Conservation (phyloP, 192 early-diverging fungal species). For the Podila epicladia region DNA sequence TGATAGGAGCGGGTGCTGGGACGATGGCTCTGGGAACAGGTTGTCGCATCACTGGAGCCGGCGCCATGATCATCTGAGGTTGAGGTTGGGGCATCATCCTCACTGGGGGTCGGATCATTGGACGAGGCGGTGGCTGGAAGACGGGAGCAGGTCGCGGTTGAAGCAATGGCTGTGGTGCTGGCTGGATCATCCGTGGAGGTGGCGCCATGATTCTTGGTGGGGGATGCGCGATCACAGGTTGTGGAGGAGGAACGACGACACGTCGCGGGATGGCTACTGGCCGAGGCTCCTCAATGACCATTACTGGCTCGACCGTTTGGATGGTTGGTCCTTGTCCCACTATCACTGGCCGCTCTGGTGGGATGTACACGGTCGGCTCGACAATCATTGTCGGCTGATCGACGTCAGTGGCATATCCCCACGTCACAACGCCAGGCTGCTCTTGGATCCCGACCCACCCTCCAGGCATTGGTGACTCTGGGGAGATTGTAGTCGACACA, state of each 20-base stretch:
- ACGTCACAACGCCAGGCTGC: slow-evolving; percentile 22
- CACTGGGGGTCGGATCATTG: slow-evolving; percentile 6
- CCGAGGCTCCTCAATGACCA: background rate
- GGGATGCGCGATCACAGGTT: background rate
- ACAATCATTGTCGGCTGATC: slow-evolving; percentile 7
- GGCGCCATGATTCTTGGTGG: slow-evolving; percentile 3
- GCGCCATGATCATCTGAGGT: slow-evolving; percentile 5
- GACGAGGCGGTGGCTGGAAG: background rate
- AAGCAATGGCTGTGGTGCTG: slow-evolving; percentile 18
- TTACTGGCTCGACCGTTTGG: background rate
- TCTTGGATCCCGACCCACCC: slow-evolving; percentile 13
- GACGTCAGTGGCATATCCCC: slow-evolving; percentile 35
- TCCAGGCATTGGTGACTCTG: slow-evolving; percentile 1
- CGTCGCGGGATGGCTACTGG: background rate
- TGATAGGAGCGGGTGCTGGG: slow-evolving; percentile 6
- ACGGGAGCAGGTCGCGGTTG: slow-evolving; percentile 5
- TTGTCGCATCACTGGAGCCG: background rate
- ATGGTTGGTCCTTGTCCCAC: slow-evolving; percentile 3
- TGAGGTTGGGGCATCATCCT: slow-evolving; percentile 9
- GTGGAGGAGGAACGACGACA: slow-evolving; percentile 7
- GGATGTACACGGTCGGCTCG: slow-evolving; percentile 18
- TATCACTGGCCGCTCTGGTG: slow-evolving; percentile 15
- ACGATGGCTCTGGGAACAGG: slow-evolving; percentile 1
- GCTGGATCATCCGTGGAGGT: slow-evolving; percentile 13
- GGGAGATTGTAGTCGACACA: background rate